Base-by-base conservation (phyloP, 2,329 filamentous ascomycete species). In the Colletotrichum shisoi region DNA sequence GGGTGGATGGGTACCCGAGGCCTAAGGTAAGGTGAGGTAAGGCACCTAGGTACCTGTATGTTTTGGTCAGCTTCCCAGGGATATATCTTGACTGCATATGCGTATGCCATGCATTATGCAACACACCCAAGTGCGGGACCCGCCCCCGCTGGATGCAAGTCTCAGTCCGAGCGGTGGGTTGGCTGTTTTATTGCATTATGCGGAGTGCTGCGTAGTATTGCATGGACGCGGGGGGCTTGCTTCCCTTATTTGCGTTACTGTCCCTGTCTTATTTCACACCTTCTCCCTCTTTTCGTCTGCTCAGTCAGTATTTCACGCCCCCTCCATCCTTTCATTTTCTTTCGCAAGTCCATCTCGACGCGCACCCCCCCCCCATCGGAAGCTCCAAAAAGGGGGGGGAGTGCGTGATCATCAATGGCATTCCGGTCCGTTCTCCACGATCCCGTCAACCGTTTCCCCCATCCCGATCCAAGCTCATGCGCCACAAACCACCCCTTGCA, bases 61-160 rank as follows among this genome's bases (percentile, higher is more conserved):
- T 39, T 44, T 48, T 34, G 57, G 40, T 39, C 54, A 51, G 56
- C 54, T 51, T 19, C 39, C 24, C 39, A 51, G 15, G 54, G 59
- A 44, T 45, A n/a, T 51, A n/a, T 21, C 15, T 37, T 8, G 12
- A 51, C 42, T 15, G 52, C 53, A 66, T 67, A 63, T 67, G 64
- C 64, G 63, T 11, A 53, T 67, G 64, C 54, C 53, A 67, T 64
- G 42, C 61, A 63, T n/a, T 63, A 67, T 63, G 59, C 40, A 67
- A 37, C 11, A 53, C 31, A 31, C n/a, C 63, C 31, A 8, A 13
- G 15, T 21, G 3, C 7, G 15, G 39, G 19, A 46, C 24, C 64
- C 60, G 24, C 60, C 64, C 64, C 60, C 64, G 60, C 46, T 49
- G 12, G 3, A 49, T 67, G 64, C 64, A 62, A 46, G 63, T 66